Conservation (phyloP, 139 green algal species). For the Trebouxia sp. region DNA sequence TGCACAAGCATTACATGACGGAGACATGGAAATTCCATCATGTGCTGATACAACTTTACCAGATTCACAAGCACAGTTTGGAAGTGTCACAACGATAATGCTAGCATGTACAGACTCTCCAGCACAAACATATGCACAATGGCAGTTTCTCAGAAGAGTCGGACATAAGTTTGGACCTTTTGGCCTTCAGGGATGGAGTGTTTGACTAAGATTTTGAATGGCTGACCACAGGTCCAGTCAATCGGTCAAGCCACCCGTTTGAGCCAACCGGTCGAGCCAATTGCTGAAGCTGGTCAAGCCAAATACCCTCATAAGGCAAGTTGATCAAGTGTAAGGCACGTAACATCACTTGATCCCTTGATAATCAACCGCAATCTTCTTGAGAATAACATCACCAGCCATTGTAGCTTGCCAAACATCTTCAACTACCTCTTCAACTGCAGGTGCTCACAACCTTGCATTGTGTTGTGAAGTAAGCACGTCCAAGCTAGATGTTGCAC, state of each 20-base stretch:
- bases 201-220: too few relatives aligned
- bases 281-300: slow-evolving; percentile 6
- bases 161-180: too few relatives aligned
- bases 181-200: too few relatives aligned
- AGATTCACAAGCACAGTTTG: slow-evolving; percentile 15
- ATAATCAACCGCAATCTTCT: slow-evolving; percentile 10
- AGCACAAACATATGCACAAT: too few relatives aligned
- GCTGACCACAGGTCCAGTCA: neutral
- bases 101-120: slow-evolving; percentile 1
- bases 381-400: slow-evolving; percentile 5
- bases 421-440: too few relatives aligned
- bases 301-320: slow-evolving; percentile 7
- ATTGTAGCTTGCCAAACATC: too few relatives aligned
- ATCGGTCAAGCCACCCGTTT: neutral
- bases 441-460: too few relatives aligned
- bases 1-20: neutral
- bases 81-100: slow-evolving; percentile 7
- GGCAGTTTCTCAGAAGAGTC: too few relatives aligned
- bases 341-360: slow-evolving; percentile 12
- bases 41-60: slow-evolving; percentile 6
- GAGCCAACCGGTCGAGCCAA: neutral
- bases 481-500: too few relatives aligned
- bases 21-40: neutral
- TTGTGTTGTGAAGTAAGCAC: too few relatives aligned
- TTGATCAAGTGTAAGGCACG: neutral